These are phyloP conservation scores for Penicillium nucicola DNA, from an alignment of 495 filamentous ascomycete species.

Conservation along the genomic window DNA sequence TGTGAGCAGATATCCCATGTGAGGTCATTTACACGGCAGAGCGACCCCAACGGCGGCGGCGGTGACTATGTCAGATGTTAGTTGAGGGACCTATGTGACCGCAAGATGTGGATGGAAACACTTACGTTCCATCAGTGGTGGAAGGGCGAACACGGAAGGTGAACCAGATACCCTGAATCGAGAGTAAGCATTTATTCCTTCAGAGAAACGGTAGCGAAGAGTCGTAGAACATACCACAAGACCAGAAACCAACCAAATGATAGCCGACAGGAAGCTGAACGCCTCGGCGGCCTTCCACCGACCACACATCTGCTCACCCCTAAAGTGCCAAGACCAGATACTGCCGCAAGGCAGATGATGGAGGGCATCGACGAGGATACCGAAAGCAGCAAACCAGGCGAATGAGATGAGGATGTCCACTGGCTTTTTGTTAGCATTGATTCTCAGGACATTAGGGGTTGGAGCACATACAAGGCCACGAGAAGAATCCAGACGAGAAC, in stretches of 20 bases:
- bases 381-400: conserved; percentile 64
- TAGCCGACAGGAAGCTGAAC: conserved; percentile 65
- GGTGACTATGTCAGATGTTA: conserved; percentile 6
- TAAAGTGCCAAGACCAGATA: conserved; percentile 49
- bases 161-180: conserved; percentile 38
- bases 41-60: conserved; percentile 23
- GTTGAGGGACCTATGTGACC: neutral
- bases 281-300: conserved; percentile 66
- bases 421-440: conserved; percentile 9
- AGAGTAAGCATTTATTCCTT: neutral
- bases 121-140: conserved; percentile 3
- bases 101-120: neutral
- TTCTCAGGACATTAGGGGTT: too few relatives aligned
- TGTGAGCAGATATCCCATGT: too few relatives aligned
- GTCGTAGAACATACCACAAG: conserved; percentile 39
- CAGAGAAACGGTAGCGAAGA: neutral
- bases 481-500: conserved; percentile 43
- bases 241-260: conserved; percentile 61
- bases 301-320: conserved; percentile 41
- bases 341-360: conserved; percentile 51
- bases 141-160: conserved; percentile 28
- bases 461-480: conserved; percentile 37
- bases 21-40: conserved; percentile 1
- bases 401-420: conserved; percentile 58
- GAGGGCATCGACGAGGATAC: conserved; percentile 56